Conservation (phyloP, 1,139 yeast genomes). For the Meyerozyma elateridarum region DNA sequence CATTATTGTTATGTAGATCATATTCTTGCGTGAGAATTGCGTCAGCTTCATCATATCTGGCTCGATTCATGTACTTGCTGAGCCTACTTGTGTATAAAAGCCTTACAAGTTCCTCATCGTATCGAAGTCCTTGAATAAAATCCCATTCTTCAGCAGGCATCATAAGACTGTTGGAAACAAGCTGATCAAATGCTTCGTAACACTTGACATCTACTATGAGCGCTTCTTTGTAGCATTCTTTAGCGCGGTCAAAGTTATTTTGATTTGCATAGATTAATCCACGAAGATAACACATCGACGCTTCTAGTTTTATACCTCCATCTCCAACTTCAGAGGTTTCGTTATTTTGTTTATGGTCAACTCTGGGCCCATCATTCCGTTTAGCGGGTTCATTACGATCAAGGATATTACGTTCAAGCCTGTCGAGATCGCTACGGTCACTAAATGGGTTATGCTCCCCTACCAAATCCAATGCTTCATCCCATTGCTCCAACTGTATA, state of each 20-base stretch:
- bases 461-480: slow-evolving; percentile 81
- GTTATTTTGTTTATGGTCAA: too few species aligned
- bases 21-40: slow-evolving; percentile 65
- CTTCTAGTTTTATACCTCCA: slow-evolving; percentile 80
- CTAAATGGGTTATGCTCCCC: slow-evolving; percentile 80
- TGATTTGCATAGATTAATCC: slow-evolving; percentile 83
- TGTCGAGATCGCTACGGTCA: slow-evolving; percentile 32
- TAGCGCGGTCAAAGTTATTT: slow-evolving; percentile 82
- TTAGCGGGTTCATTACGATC: not conserved
- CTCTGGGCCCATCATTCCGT: too few species aligned
- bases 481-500: slow-evolving; percentile 72
- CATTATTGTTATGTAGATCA: slow-evolving; percentile 63
- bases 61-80: slow-evolving; percentile 65
- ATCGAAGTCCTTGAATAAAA: slow-evolving; percentile 61
- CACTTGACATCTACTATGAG: slow-evolving; percentile 85
- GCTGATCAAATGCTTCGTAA: slow-evolving; percentile 85
- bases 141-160: slow-evolving; percentile 90
- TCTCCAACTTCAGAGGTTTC: slow-evolving; percentile 37
- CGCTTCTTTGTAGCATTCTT: slow-evolving; percentile 85
- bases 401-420: slow-evolving; percentile 24
- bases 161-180: slow-evolving; percentile 68
- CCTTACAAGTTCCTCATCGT: slow-evolving; percentile 74
- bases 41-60: slow-evolving; percentile 63
- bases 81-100: slow-evolving; percentile 72
- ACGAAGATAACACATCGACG: slow-evolving; percentile 80